Base-by-base conservation (phyloP, 331 rosid species). In the Quercus lobata region DNA sequence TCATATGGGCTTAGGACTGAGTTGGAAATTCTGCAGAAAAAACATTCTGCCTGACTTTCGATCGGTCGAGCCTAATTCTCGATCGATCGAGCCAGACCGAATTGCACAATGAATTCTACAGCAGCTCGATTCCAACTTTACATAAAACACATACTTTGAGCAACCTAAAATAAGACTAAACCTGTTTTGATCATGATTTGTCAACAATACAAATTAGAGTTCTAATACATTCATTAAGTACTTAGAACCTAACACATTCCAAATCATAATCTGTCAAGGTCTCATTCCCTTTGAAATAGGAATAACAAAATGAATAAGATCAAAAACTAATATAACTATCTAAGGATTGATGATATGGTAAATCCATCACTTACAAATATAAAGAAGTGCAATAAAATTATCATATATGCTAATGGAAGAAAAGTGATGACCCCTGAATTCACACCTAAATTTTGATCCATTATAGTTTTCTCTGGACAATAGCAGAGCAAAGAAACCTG, bases 261-360 rank as follows among this genome's bases (percentile, higher is more conserved):
- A 94, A 80, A 22, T 91, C 97, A 5, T 91, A 87, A 83, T 92
- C 53, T 0, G 15, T 46, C 53, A 77, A 86, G 88, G 79, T 93
- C 98, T 25, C 91, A 90, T 77, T 91, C 98, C 92, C 99, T 93
- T 72, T 32, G 21, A 80, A 71, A 79, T 61, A 52, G 17, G 1
- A 65, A 44, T 41, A 55, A 60, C 35, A 44, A 77, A 74, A 84
- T 46, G 49, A 57, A 6, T 7, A 72, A 69, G n/a, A 19, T 71
- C 4, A 72, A 75, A 81, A 60, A 76, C 29, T 69, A 21, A 49
- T 3, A 68, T 11, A 21, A 19, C 14, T 11, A 7, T n/a, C 1
- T 22, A 63, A 57, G 18, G 30, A 15, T 17, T 32, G 6, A 9
- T 37, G 60, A 60, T 21, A n/a, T 2, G 21, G 25, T 14, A 46